Percentiles rank a stretch among this genome's conserved stretches.
Evolutionary conservation across 345 rosid genomes (phyloP).

Genomic region (Linum lewisii): DNA sequence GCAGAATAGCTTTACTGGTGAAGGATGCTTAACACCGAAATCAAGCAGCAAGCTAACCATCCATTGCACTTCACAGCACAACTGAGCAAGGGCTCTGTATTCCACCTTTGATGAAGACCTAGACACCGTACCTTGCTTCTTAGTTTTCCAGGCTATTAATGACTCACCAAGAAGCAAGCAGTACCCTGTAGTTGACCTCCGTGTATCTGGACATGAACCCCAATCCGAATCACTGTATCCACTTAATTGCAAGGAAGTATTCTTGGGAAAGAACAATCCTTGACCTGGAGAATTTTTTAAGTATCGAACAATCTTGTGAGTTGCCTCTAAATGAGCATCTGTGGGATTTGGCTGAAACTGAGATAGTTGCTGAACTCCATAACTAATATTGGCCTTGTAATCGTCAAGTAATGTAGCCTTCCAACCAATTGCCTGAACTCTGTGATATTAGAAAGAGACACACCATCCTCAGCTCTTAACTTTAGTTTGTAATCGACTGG

Average conservation of each 20-base stretch:
- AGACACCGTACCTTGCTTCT: not conserved
- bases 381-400: not conserved
- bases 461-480: not conserved
- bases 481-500: not conserved
- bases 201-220: not conserved
- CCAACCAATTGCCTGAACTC: not conserved
- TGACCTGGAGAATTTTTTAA: not conserved
- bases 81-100: not conserved
- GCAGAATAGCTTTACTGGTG: not conserved
- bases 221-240: slow-evolving; percentile 1
- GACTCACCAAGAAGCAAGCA: not conserved
- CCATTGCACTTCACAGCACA: not conserved
- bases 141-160: not conserved
- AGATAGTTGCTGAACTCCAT: not conserved
- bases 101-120: not conserved
- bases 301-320: not conserved
- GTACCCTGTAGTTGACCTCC: not conserved
- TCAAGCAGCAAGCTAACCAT: not conserved
- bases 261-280: not conserved
- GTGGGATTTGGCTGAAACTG: slow-evolving; percentile 4
- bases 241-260: not conserved
- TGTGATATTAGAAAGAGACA: too few relatives aligned
- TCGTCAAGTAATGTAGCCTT: not conserved
- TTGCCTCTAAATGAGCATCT: not conserved
- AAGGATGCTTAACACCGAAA: not conserved